A percentile compares a stretch with the other conserved stretches of the same genome.
phyloP scores from a whole-genome alignment of 768 basidiomycete genomes.

The Udeniomyces megalosporus region DNA sequence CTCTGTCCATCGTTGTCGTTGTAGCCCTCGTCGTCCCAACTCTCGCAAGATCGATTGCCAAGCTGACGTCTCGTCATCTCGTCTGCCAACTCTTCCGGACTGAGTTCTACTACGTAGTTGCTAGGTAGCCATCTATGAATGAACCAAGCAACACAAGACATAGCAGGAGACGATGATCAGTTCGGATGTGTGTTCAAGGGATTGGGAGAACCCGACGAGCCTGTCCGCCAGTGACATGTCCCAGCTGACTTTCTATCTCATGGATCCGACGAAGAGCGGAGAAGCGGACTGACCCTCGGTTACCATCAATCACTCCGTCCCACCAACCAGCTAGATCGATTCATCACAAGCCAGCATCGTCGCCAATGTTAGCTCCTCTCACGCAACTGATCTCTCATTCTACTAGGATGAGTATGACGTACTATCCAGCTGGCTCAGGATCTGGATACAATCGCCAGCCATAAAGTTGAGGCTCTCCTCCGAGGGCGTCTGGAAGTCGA shows the following conservation, averaged over 20 bases:
- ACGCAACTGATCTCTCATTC: no score
- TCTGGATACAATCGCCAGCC: conserved; percentile 80
- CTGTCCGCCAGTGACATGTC: no score
- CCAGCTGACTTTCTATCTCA: no score
- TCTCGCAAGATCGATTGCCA: not conserved
- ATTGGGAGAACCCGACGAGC: no score
- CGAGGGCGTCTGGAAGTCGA: conserved; percentile 66
- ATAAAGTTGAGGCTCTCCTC: conserved; percentile 74
- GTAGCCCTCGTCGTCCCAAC: not conserved
- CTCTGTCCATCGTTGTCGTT: conserved; percentile 5
- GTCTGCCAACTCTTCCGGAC: conserved; percentile 29
- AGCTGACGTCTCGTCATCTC: not conserved
- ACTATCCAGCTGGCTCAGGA: conserved; percentile 72
- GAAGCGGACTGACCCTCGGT: conserved; percentile 43
- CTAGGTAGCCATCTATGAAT: conserved; percentile 63
- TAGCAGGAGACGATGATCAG: not conserved
- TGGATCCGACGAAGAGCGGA: no score
- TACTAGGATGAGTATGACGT: no score
- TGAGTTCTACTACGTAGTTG: conserved; percentile 72
- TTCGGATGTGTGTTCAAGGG: no score
- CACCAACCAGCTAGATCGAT: conserved; percentile 80
- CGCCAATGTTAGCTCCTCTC: no score
- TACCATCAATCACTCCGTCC: conserved; percentile 81
- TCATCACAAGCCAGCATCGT: no score
- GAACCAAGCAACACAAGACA: not conserved